Evolutionary conservation across 495 filamentous ascomycete genomes (phyloP).

Genomic region (Penicillium salamii): DNA sequence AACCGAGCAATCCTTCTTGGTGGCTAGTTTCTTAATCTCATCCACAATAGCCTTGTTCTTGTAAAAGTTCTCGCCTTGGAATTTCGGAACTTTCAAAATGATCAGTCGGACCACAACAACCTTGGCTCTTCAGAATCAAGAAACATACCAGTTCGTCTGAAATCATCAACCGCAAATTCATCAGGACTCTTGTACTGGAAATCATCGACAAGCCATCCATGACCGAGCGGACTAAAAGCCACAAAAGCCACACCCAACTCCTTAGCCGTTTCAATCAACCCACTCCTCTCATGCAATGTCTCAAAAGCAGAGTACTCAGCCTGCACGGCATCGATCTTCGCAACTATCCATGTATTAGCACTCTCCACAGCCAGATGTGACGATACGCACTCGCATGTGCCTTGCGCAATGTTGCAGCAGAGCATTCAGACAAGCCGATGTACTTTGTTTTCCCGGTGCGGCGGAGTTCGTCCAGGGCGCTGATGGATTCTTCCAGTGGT

Average conservation of each 20-base stretch:
- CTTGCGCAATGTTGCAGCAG: slow-evolving; percentile 40
- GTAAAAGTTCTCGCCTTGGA: slow-evolving; percentile 50
- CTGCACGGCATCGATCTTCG: slow-evolving; percentile 48
- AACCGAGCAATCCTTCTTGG: slow-evolving; percentile 33
- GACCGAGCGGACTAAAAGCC: slow-evolving; percentile 43
- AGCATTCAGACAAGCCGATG: slow-evolving; percentile 45
- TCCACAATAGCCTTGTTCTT: slow-evolving; percentile 44
- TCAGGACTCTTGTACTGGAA: slow-evolving; percentile 24
- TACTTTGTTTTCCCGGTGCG: slow-evolving; percentile 46
- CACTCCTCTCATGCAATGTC: slow-evolving; percentile 42
- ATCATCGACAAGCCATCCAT: slow-evolving; percentile 44
- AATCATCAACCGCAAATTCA: no score
- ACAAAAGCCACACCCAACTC: slow-evolving; percentile 43
- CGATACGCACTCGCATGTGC: slow-evolving; percentile 35
- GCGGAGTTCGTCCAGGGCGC: slow-evolving; percentile 42
- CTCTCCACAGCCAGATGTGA: no score
- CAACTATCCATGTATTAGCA: slow-evolving; percentile 27
- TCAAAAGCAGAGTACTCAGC: slow-evolving; percentile 51
- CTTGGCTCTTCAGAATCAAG: no score
- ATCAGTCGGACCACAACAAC: no score
- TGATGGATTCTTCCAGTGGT: slow-evolving; percentile 37
- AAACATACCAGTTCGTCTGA: no score
- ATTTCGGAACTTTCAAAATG: slow-evolving; percentile 35
- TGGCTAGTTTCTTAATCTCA: slow-evolving; percentile 40
- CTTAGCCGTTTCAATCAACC: slow-evolving; percentile 35